A percentile compares a stretch with the other conserved stretches of the same genome.
phyloP scores from a whole-genome alignment of 148 eudicot species.

The Rhododendron vialii region DNA sequence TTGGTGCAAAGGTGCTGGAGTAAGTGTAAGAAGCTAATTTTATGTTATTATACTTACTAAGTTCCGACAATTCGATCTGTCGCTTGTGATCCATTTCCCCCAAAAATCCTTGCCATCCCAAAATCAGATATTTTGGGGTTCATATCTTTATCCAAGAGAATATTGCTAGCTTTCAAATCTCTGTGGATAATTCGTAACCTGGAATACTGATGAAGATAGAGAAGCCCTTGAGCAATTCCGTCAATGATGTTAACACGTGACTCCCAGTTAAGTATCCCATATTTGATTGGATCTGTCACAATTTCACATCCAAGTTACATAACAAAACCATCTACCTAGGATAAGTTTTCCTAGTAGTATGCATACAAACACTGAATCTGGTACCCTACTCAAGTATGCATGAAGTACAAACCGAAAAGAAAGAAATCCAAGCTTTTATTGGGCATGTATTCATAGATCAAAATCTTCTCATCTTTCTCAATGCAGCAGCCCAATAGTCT shows the following conservation, averaged over 20 bases:
- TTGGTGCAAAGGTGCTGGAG: neutral
- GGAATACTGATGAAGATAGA: conserved; percentile 30
- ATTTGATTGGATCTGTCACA: neutral
- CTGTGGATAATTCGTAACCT: conserved; percentile 29
- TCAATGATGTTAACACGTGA: neutral
- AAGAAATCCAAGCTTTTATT: conserved; percentile 11
- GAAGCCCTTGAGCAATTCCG: conserved; percentile 7
- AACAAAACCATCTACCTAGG: neutral
- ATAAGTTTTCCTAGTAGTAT: neutral
- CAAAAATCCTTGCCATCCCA: conserved; percentile 7
- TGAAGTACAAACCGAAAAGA: neutral
- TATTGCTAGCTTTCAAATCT: conserved; percentile 34
- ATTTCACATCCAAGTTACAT: neutral
- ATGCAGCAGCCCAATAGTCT: conserved; percentile 5
- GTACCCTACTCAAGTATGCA: neutral
- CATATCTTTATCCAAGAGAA: conserved; percentile 18
- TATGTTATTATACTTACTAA: conserved; percentile 15
- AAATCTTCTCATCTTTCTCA: conserved; percentile 3
- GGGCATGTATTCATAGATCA: conserved; percentile 6
- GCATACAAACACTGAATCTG: neutral
- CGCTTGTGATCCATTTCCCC: neutral
- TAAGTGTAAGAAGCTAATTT: neutral
- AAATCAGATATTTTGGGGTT: conserved; percentile 28
- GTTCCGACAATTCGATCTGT: neutral
- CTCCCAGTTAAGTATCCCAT: neutral